Evolutionary conservation across 108 stramenopile genomes (phyloP), one percentile per base, ranked within the genome.

Genomic region (Fragilariopsis cylindrus): DNA sequence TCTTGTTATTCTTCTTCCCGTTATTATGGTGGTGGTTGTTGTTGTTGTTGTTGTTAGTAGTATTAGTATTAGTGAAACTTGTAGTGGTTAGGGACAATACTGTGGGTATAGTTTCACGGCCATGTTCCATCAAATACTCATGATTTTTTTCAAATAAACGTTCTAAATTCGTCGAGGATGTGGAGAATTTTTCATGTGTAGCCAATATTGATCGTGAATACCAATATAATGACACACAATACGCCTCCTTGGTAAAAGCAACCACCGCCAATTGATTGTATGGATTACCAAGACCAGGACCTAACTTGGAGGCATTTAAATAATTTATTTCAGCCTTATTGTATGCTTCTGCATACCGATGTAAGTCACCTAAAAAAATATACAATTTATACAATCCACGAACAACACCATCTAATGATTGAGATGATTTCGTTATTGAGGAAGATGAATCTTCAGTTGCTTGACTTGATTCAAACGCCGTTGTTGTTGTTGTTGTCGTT

Each of bases 221-320:
- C 74, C 87, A 90, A 60, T 95, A 92, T 0, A 95, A 69, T 0
- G 91, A 82, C 0, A 84, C 70, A 48, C 79, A 80, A 19, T 80
- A 71, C 16, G 71, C 16, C 11, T 81, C 86, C 43, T 86, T 81
- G 30, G 77, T 55, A 63, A 91, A 90, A 1, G 82, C 82, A 8
- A 95, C 87, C 0, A 95, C 93, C 3, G 91, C 93, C 54, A 95
- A 60, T 72, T 95, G 93, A 74, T 95, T 95, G 79, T 82, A 88
- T 1, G 93, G 88, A 69, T 92, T 92, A 12, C 93, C 93, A 19
- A 76, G 80, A 19, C 87, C 88, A 6, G 93, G 93, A 15, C 83
- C 80, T 7, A 95, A 56, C 60, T 78, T 76, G 4, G 86, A 72
- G 15, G 91, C 78, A 65, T 75, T 79, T 40, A 76, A 44, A 70